These are phyloP conservation scores for Boletus sp. DNA, from an alignment of 768 basidiomycete species.

Conservation along the genomic window DNA sequence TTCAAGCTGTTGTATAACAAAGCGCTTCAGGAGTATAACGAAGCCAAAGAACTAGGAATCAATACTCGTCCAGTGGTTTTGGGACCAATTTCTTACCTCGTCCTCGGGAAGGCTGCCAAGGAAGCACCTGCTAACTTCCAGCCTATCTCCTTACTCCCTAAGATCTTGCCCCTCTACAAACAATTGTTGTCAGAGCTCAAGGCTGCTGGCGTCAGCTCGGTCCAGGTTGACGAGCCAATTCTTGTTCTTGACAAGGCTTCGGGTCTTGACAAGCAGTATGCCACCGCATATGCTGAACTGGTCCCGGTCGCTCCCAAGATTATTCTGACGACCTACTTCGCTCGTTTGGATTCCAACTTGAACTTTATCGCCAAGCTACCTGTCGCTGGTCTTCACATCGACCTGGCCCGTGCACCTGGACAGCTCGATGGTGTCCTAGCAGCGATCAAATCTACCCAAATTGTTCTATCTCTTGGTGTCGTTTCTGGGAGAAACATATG, in stretches of 20 bases:
- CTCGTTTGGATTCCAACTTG: constrained; percentile 91
- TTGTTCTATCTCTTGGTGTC: constrained; percentile 88
- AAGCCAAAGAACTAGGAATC: constrained; percentile 89
- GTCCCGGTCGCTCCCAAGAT: constrained; percentile 85
- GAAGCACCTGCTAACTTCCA: constrained; percentile 82
- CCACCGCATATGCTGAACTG: constrained; percentile 78
- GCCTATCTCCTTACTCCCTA: constrained; percentile 85
- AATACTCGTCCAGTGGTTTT: constrained; percentile 93
- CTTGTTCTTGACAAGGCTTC: constrained; percentile 89
- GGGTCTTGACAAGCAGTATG: constrained; percentile 75
- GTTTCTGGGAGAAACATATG: constrained; percentile 99
- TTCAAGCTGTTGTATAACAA: constrained; percentile 98
- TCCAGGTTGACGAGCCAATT: constrained; percentile 96
- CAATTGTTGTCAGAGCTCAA: constrained; percentile 89
- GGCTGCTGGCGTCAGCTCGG: constrained; percentile 88
- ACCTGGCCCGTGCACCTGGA: constrained; percentile 88
- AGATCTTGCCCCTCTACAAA: constrained; percentile 89
- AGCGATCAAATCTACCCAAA: constrained; percentile 79
- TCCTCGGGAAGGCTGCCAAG: constrained; percentile 88
- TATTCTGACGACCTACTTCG: constrained; percentile 93
- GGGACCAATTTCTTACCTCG: constrained; percentile 93
- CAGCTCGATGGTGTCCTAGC: constrained; percentile 83
- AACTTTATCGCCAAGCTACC: constrained; percentile 89
- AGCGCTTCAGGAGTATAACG: constrained; percentile 88
- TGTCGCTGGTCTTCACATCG: constrained; percentile 91